Evolutionary conservation across 805 yeast genomes (phyloP).

Genomic region (Cyberlindnera americana): DNA sequence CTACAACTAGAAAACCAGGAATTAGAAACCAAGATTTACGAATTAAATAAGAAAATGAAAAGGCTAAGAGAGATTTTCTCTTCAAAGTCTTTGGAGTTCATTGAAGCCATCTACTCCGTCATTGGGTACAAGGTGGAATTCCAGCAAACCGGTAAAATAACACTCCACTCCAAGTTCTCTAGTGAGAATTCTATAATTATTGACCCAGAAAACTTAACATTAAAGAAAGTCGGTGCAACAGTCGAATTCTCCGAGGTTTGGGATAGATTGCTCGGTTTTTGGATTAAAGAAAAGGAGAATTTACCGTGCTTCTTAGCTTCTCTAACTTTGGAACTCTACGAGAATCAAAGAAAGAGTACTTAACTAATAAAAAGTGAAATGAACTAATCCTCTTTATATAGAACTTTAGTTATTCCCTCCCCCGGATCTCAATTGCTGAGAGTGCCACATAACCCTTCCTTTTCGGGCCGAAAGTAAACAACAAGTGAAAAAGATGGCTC

Average conservation of each 20-base stretch:
- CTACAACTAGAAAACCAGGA: constrained; percentile 49
- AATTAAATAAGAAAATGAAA: constrained; percentile 46
- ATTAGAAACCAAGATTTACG: constrained; percentile 44
- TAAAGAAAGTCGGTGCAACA: constrained; percentile 36
- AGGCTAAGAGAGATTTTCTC: constrained; percentile 56
- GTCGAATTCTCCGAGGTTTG: constrained; percentile 39
- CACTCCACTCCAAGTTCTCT: constrained; percentile 47
- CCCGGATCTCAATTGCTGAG: too few species aligned
- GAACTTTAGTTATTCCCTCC: too few species aligned
- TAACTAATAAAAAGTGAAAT: too few species aligned
- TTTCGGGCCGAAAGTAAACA: constrained; percentile 6
- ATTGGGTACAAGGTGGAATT: constrained; percentile 76
- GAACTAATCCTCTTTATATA: too few species aligned
- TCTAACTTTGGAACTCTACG: constrained; percentile 59
- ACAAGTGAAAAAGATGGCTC: not conserved
- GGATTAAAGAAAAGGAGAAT: constrained; percentile 67
- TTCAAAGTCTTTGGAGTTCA: constrained; percentile 65
- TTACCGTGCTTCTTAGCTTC: constrained; percentile 79
- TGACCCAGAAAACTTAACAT: constrained; percentile 51
- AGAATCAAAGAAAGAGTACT: not conserved
- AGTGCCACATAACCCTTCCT: constrained; percentile 11
- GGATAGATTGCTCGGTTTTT: constrained; percentile 45
- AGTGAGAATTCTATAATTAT: constrained; percentile 47
- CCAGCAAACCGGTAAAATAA: constrained; percentile 50
- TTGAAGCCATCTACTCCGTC: constrained; percentile 60